Conservation (phyloP, 2,329 filamentous ascomycete genomes). For the Aspergillus alliaceus region DNA sequence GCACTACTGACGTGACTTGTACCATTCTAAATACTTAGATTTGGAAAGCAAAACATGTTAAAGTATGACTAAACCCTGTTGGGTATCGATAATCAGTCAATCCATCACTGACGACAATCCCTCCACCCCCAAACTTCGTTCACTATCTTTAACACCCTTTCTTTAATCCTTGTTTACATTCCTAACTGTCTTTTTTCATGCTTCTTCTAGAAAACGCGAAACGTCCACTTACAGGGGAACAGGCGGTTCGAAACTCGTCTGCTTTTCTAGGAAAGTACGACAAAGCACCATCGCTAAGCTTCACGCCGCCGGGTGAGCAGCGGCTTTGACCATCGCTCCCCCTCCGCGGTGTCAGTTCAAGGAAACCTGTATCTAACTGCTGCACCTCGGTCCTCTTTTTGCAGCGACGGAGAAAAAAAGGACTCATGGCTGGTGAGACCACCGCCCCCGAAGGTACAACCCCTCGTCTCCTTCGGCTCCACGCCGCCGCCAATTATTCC, state of each 20-base stretch:
- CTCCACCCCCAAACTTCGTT: too few species aligned
- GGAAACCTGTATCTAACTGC: background rate
- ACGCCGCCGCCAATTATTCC: constrained; percentile 26
- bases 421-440: constrained; percentile 32
- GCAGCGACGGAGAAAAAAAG: background rate
- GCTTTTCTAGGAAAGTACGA: background rate
- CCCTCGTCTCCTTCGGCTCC: constrained; percentile 25
- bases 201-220: background rate
- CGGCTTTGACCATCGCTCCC: background rate
- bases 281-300: background rate
- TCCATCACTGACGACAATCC: background rate
- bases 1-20: background rate
- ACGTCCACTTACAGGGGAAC: background rate
- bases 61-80: background rate
- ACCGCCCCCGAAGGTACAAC: constrained; percentile 21
- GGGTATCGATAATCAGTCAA: background rate
- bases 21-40: too few species aligned
- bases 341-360: background rate
- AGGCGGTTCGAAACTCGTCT: background rate
- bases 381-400: background rate
- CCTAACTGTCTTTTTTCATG: background rate
- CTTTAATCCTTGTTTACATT: too few species aligned
- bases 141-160: too few species aligned
- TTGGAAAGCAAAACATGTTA: background rate
- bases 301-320: background rate